These are phyloP conservation scores for Saccharomycopsis synnaedendra DNA, from an alignment of 805 yeast genomes.

Conservation along the genomic window DNA sequence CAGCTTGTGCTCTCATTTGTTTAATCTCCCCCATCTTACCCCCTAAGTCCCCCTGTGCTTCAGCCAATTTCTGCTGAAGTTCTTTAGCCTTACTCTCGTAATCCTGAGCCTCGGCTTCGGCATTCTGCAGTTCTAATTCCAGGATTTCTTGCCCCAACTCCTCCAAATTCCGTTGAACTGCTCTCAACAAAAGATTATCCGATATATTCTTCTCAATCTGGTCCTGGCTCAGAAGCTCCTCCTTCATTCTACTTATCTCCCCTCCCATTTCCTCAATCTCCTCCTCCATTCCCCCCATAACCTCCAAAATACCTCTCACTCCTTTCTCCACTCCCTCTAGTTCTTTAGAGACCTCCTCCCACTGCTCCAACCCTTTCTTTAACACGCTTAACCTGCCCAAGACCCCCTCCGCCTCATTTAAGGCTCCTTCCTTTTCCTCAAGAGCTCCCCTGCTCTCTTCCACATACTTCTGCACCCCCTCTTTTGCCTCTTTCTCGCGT, in stretches of 20 bases:
- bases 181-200: slow-evolving; percentile 15
- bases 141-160: slow-evolving; percentile 23
- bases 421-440: neutral
- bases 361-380: neutral
- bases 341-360: neutral
- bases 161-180: slow-evolving; percentile 16
- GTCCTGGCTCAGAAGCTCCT: slow-evolving; percentile 12
- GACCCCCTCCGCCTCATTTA: neutral
- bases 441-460: neutral
- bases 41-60: slow-evolving; percentile 53
- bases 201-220: slow-evolving; percentile 10
- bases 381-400: neutral
- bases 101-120: slow-evolving; percentile 51
- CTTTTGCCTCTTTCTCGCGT: no score
- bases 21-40: slow-evolving; percentile 77
- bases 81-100: slow-evolving; percentile 47
- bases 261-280: neutral
- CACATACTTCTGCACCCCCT: neutral
- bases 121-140: slow-evolving; percentile 40
- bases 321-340: neutral
- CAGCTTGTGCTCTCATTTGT: slow-evolving; percentile 67
- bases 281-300: neutral
- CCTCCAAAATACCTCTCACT: slow-evolving; percentile 3
- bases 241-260: neutral
- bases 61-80: slow-evolving; percentile 35